Evolutionary conservation across 2,329 filamentous ascomycete genomes (phyloP), one percentile per base, ranked within the genome.

Genomic region (Elsinoe necatrix): DNA sequence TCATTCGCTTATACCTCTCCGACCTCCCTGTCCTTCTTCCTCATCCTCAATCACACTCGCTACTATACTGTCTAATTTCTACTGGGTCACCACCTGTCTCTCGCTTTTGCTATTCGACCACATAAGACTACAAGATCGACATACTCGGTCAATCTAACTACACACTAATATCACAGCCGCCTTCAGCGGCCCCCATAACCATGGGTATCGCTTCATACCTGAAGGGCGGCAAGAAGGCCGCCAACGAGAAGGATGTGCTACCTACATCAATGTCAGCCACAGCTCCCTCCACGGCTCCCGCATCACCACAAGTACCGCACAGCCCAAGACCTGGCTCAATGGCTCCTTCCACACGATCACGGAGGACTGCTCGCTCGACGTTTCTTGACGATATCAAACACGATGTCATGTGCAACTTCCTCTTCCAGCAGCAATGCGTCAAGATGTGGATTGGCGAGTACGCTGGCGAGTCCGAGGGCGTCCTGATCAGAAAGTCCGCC

Each of bases 401-500:
- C 65, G 86, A 90, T 69, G 85, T 90, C 59, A 90, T 90, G 86
- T 85, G 87, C 59, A 89, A 87, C 71, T 89, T 87, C 67, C 75
- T 91, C 25, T 89, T 89, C 70, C 86, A 90, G 69, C 85, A 90
- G 67, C 86, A 89, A 71, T 89, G 85, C 65, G 80, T 81, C 9
- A 80, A 82, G 60, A 77, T 89, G 37, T 90, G 87, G 87, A 82
- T 89, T 16, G 81, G 81, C 34, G 84, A 88, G 63, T 81, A 79
- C 34, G 83, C 78, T 50, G 84, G 84, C 8, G 80, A 85, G 61
- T 70, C 82, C 5, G 86, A 90, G 68, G 87, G 87, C 61, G 85
- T 89, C 25, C 71, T 91, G 16, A 73, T 91, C 51, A 80, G 86
- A 61, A 89, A 87, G 65, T 68, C 77, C n/a, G 79, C 79, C 60